Evolutionary conservation across 768 basidiomycete species (phyloP).

Genomic region (Pisolithus microcarpus): DNA sequence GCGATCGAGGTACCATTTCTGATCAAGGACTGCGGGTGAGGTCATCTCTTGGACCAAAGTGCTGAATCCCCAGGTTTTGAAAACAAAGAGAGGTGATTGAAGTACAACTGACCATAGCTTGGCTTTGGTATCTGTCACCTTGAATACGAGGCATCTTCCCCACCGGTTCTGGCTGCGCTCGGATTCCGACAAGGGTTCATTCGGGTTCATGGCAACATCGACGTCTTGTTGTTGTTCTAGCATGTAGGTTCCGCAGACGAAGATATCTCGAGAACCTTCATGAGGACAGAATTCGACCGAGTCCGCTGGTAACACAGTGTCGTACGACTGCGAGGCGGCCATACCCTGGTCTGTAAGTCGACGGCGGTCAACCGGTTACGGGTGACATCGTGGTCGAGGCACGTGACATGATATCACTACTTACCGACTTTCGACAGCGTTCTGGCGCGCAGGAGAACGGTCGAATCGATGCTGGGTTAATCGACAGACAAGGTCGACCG

Average conservation of each 20-base stretch:
- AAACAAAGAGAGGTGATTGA: background rate
- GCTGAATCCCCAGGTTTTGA: slow-evolving; percentile 24
- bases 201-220: slow-evolving; percentile 2
- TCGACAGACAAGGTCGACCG: too few relatives aligned
- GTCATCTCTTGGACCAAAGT: slow-evolving; percentile 59
- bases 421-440: too few relatives aligned
- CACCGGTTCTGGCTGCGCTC: slow-evolving; percentile 36
- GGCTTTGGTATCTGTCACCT: slow-evolving; percentile 30
- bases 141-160: slow-evolving; percentile 72
- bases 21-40: slow-evolving; percentile 80
- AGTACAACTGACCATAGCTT: slow-evolving; percentile 30
- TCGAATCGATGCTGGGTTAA: too few relatives aligned
- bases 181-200: background rate
- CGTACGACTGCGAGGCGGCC: slow-evolving; percentile 20
- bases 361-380: background rate
- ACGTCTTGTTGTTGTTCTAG: slow-evolving; percentile 40
- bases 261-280: slow-evolving; percentile 46
- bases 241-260: slow-evolving; percentile 91
- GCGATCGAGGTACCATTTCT: slow-evolving; percentile 73
- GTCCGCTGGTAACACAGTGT: slow-evolving; percentile 84
- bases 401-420: too few relatives aligned
- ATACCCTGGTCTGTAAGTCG: background rate
- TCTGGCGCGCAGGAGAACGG: too few relatives aligned
- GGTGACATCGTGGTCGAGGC: background rate
- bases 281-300: slow-evolving; percentile 87